A percentile compares a stretch with the other conserved stretches of the same genome.
phyloP scores from a whole-genome alignment of 495 filamentous ascomycete genomes.

The Cetradonia linearis region DNA sequence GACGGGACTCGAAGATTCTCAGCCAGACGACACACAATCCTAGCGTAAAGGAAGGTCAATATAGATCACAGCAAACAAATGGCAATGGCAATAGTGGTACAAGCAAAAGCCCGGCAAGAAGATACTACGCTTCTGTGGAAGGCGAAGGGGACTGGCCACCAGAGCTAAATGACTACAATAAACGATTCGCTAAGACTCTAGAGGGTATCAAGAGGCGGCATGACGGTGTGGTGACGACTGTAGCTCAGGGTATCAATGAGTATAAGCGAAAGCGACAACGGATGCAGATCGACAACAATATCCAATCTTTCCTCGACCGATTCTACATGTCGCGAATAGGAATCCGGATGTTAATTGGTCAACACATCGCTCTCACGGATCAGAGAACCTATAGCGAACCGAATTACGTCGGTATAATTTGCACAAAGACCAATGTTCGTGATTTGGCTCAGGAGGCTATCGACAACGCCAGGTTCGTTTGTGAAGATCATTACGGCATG shows the following conservation, averaged over 20 bases:
- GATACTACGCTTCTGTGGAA: constrained; percentile 89
- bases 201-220: constrained; percentile 91
- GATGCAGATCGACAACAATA: constrained; percentile 95
- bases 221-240: constrained; percentile 91
- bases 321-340: constrained; percentile 99
- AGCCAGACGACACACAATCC: constrained; percentile 81
- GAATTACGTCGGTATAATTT: constrained; percentile 95
- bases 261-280: constrained; percentile 94
- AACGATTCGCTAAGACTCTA: constrained; percentile 71
- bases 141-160: constrained; percentile 86
- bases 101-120: constrained; percentile 46
- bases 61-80: constrained; percentile 52
- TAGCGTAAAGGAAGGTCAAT: constrained; percentile 77
- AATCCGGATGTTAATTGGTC: constrained; percentile 96
- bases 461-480: constrained; percentile 95
- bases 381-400: constrained; percentile 78
- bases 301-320: constrained; percentile 91
- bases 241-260: constrained; percentile 90
- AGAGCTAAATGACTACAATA: constrained; percentile 88
- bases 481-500: constrained; percentile 95
- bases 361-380: constrained; percentile 93
- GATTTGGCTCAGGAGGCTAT: constrained; percentile 95
- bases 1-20: constrained; percentile 52
- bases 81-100: constrained; percentile 44
- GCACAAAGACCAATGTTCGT: constrained; percentile 93